Conservation (phyloP, 805 yeast species). For the Metschnikowia orientalis region DNA sequence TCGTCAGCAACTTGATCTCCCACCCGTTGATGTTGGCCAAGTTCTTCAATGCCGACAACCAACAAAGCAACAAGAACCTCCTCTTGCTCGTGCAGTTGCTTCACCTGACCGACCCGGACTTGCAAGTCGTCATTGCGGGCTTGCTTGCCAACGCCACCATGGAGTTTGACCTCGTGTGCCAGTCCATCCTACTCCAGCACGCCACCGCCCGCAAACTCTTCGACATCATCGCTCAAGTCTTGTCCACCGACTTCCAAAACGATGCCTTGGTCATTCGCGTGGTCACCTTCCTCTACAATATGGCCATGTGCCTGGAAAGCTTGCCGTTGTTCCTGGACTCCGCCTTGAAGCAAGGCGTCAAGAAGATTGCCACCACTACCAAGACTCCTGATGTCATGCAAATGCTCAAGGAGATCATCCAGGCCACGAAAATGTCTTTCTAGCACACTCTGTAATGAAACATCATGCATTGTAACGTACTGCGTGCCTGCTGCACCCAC, state of each 20-base stretch:
- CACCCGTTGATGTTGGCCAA: slow-evolving; percentile 43
- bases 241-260: slow-evolving; percentile 20
- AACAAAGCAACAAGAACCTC: slow-evolving; percentile 35
- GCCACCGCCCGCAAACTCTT: no score
- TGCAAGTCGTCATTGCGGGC: slow-evolving; percentile 31
- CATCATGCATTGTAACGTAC: no score
- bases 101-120: slow-evolving; percentile 26
- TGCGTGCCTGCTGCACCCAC: no score
- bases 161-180: slow-evolving; percentile 34
- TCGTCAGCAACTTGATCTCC: slow-evolving; percentile 55
- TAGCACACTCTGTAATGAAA: no score
- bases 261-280: slow-evolving; percentile 29
- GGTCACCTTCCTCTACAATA: slow-evolving; percentile 12
- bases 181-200: slow-evolving; percentile 18
- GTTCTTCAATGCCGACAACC: slow-evolving; percentile 50
- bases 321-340: background rate
- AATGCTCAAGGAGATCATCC: slow-evolving; percentile 14
- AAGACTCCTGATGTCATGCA: slow-evolving; percentile 6
- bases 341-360: slow-evolving; percentile 7
- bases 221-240: no score
- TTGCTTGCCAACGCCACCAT: slow-evolving; percentile 38
- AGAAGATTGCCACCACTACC: slow-evolving; percentile 1
- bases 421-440: slow-evolving; percentile 8
- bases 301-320: no score
- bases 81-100: slow-evolving; percentile 29